Percentiles rank a stretch among this genome's conserved stretches.
phyloP scores from a whole-genome alignment of 192 early-diverging fungal species.

The Geranomyces michiganensis region DNA sequence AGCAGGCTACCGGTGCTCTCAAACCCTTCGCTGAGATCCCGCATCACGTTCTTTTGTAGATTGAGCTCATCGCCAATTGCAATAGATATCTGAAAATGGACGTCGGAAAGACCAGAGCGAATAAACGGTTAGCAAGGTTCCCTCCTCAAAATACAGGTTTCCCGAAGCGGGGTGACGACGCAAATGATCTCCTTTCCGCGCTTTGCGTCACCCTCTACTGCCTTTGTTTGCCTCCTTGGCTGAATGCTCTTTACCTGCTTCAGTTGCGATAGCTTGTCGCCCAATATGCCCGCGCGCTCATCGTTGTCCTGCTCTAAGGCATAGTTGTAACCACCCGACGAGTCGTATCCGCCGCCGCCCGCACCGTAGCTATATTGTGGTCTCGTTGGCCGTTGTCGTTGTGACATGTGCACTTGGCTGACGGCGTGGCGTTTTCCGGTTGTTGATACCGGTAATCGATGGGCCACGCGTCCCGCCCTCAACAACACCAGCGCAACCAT shows the following conservation, averaged over 20 bases:
- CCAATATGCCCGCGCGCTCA: slow-evolving; percentile 38
- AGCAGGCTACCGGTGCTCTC: slow-evolving; percentile 42
- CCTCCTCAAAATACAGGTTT: not conserved
- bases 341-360: not conserved
- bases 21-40: slow-evolving; percentile 42
- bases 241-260: slow-evolving; percentile 41
- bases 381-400: not conserved
- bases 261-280: slow-evolving; percentile 32
- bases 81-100: slow-evolving; percentile 38
- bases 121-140: not conserved
- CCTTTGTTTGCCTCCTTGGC: slow-evolving; percentile 33
- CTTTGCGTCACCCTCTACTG: slow-evolving; percentile 20
- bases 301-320: slow-evolving; percentile 43
- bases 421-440: no score
- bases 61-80: slow-evolving; percentile 45
- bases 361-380: slow-evolving; percentile 19
- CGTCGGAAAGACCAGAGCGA: no score
- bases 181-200: no score
- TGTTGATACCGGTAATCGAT: no score
- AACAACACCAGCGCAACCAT: no score
- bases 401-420: not conserved
- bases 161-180: no score
- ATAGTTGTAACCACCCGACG: slow-evolving; percentile 4
- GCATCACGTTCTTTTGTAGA: slow-evolving; percentile 35
- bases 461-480: no score